Evolutionary conservation across 192 early-diverging fungal species (phyloP), one percentile per base, ranked within the genome.

Genomic region (Coemansia sp.): DNA sequence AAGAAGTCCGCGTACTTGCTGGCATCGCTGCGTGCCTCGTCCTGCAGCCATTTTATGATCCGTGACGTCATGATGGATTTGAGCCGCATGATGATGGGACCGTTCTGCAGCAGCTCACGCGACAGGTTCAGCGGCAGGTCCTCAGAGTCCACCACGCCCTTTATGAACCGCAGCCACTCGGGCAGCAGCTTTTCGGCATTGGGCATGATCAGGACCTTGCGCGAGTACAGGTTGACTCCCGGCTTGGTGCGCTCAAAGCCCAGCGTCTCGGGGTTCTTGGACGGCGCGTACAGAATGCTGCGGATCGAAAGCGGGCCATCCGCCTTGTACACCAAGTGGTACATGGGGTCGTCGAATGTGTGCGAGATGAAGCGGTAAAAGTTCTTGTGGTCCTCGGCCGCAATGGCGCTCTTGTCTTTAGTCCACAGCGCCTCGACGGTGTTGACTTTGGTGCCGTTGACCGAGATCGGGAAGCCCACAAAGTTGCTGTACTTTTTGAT

Each of bases 61-160:
- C 91, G 97, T 61, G 86, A 87, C 42, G 95, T 78, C n/a, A 99
- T 53, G 64, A 87, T 91, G 66, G 92, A 94, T 53, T 84, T 82
- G 52, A 99, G 94, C 16, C 84, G 66, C 69, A 86, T 86, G 48
- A 98, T 84, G 19, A 84, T 67, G 20, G 82, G 83, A 63, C 90
- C 84, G 52, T 94, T 86, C 78, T 99, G 97, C 43, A 99, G 79
- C 7, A 94, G 96, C 79, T 99, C 97, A 53, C 97, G 87, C 6
- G 95, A 98, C 14, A 99, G 93, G 57, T 97, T 97, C 44, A 99
- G 79, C n/a, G 97, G 95, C 53, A 97, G 74, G 63, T 99, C 95
- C 68, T 97, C 94, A 1, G 91, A 88, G 79, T 99, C 97, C 11
- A 99, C 88, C 38, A 99, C 72, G 36, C 91, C 97, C 75, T 88